A percentile compares a stretch with the other conserved stretches of the same genome.
Conservation (phyloP, 2,329 filamentous ascomycete genomes). For the Fusarium xylarioides region DNA sequence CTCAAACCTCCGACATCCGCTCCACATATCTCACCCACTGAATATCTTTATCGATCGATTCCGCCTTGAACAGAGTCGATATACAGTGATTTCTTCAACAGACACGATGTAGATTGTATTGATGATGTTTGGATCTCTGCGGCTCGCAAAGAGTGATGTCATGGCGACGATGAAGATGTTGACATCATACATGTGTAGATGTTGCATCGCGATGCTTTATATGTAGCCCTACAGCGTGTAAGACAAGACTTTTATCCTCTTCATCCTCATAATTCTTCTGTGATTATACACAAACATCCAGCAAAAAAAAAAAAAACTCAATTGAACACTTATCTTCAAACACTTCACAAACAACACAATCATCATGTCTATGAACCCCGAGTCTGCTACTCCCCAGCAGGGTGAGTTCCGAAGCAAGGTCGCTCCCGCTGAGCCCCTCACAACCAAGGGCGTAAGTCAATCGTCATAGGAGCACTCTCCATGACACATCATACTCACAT, state of each 20-base stretch:
- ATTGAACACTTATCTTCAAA: neutral
- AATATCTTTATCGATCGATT: constrained; percentile 29
- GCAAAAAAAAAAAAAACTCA: neutral
- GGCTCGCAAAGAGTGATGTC: constrained; percentile 17
- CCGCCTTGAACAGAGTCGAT: neutral
- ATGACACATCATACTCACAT: constrained; percentile 10
- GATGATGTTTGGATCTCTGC: neutral
- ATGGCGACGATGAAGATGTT: constrained; percentile 16
- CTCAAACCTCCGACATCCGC: constrained; percentile 7
- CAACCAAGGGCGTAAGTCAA: constrained; percentile 61
- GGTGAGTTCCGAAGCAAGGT: constrained; percentile 65
- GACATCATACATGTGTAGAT: constrained; percentile 21
- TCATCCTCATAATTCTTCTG: neutral
- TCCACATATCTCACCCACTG: constrained; percentile 17
- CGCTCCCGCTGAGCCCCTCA: constrained; percentile 61
- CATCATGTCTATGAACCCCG: constrained; percentile 60
- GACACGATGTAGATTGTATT: neutral
- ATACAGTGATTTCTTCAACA: neutral
- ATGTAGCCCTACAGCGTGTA: neutral
- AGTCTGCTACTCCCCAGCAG: constrained; percentile 60
- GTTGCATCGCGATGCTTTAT: constrained; percentile 10
- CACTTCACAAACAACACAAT: neutral
- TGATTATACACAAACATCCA: neutral
- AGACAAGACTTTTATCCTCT: neutral
- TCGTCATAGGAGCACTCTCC: neutral